A percentile compares a stretch with the other conserved stretches of the same genome.
Evolutionary conservation across 208 protist genomes (phyloP).

Genomic region (Naegleria lovaniensis): DNA sequence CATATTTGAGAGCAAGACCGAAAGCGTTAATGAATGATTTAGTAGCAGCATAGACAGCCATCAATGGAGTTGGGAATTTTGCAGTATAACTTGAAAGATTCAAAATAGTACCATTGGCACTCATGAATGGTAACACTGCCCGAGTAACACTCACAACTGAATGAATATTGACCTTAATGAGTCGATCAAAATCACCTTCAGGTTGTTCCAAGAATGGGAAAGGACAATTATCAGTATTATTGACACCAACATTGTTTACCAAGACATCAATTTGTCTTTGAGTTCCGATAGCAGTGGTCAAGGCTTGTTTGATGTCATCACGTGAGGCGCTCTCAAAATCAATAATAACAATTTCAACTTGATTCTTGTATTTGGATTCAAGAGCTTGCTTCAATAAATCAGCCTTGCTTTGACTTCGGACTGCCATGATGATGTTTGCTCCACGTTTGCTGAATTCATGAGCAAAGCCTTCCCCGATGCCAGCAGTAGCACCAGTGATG

Average conservation of each 20-base stretch:
- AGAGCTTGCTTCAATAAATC: background rate
- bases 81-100: conserved; percentile 10
- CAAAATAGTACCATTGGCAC: background rate
- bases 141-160: background rate
- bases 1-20: conserved; percentile 53
- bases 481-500: background rate
- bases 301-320: conserved; percentile 36
- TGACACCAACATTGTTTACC: conserved; percentile 20
- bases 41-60: conserved; percentile 69
- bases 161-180: conserved; percentile 31
- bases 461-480: conserved; percentile 77
- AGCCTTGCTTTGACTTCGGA: conserved; percentile 49
- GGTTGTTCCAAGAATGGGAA: background rate
- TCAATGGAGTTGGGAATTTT: conserved; percentile 52
- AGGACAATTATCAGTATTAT: background rate
- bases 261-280: background rate
- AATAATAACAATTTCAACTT: background rate
- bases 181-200: conserved; percentile 1
- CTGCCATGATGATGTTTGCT: conserved; percentile 80
- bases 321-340: conserved; percentile 53
- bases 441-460: conserved; percentile 73
- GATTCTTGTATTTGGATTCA: background rate
- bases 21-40: conserved; percentile 74
- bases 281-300: background rate
- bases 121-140: background rate